Evolutionary conservation across 129 eudicot genomes (phyloP).

Genomic region (Tanacetum coccineum): DNA sequence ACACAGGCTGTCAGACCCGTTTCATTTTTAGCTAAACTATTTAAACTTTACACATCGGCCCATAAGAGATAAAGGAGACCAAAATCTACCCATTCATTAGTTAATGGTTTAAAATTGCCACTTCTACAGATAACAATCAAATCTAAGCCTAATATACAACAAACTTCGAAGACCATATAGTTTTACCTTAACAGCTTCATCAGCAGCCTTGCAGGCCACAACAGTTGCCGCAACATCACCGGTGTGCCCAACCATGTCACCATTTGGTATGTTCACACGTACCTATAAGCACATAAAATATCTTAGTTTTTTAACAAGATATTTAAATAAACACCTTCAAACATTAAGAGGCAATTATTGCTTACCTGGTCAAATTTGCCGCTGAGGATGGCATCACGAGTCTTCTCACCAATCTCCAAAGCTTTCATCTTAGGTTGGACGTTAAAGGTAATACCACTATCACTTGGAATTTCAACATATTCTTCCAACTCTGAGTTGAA

Average conservation of each 20-base stretch:
- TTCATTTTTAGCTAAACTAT: neutral
- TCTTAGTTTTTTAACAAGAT: neutral
- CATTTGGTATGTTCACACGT: constrained; percentile 89
- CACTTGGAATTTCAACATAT: constrained; percentile 94
- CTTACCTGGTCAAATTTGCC: constrained; percentile 79
- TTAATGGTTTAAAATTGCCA: neutral
- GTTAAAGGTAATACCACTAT: constrained; percentile 77
- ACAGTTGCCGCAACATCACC: constrained; percentile 87
- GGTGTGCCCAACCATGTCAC: constrained; percentile 98
- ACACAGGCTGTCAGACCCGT: neutral
- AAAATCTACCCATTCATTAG: neutral
- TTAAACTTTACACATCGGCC: neutral
- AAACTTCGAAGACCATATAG: neutral
- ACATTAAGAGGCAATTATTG: neutral
- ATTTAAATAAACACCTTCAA: neutral
- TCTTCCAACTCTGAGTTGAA: constrained; percentile 80
- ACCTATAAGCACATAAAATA: constrained; percentile 38
- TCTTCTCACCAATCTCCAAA: constrained; percentile 83
- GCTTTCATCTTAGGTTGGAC: constrained; percentile 93
- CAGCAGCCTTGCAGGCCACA: constrained; percentile 93
- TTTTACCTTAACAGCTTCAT: constrained; percentile 87
- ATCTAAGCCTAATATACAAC: neutral
- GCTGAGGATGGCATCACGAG: constrained; percentile 82
- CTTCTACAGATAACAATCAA: neutral
- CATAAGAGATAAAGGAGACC: neutral